Base-by-base conservation (phyloP, 805 yeast species). In the Candida pseudoglaebosa region DNA sequence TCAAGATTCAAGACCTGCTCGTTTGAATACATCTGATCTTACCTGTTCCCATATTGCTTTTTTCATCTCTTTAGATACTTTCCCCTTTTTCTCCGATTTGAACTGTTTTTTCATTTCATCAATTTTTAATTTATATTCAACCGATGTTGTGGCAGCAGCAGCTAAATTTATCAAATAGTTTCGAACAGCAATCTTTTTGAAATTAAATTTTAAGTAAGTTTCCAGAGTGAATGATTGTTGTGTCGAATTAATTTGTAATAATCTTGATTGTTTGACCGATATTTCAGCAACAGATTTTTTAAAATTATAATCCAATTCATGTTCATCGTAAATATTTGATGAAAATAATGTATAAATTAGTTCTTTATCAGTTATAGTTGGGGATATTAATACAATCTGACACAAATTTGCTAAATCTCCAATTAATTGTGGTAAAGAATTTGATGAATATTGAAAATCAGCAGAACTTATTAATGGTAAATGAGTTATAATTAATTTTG, bases 81-180 rank as follows among this genome's bases (percentile, higher is more conserved):
- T 68, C 8, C 54, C 42, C 44, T 54, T 54, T 39, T 50, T 56
- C 15, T 47, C 44, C 29, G 41, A 37, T 40, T 52, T 53, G 37
- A 61, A 46, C 24, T 49, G 48, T 31, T 48, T 44, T 47, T 64
- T 67, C 34, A 67, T 39, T 9, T 54, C 59, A 38, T 64, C 70
- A 3, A 62, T 42, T 45, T 63, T 62, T 33, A 65, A 46, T 43
- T 71, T 67, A 49, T 71, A 74, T 47, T 74, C 80, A 42, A 69
- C 64, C 5, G 76, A 70, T 0, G 80, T 74, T 31, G 77, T 73
- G 5, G 77, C 71, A 3, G 79, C 80, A 9, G 77, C 79, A 9
- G 77, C 69, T 39, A 75, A 54, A 51, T 75, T 75, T n/a, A 75
- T 61, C 40, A 75, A 58, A 44, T 71, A 75, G 53, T 75, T 73